Conservation (phyloP, 352 stramenopile genomes). For the Phytopythium aichiense region DNA sequence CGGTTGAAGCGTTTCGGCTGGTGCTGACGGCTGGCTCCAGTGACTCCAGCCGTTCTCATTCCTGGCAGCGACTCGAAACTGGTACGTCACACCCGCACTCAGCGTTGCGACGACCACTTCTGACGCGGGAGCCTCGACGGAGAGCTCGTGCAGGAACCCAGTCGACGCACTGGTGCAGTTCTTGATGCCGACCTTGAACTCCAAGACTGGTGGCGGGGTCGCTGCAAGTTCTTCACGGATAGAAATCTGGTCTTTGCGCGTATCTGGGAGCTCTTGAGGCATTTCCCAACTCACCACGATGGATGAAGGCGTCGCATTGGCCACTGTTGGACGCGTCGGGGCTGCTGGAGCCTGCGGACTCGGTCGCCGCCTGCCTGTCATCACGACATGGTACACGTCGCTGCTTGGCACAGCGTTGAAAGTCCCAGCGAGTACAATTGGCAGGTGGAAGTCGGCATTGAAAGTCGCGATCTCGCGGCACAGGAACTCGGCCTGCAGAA, state of each 20-base stretch:
- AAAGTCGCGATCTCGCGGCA: slow-evolving; percentile 63
- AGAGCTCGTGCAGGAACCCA: slow-evolving; percentile 53
- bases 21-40: slow-evolving; percentile 64
- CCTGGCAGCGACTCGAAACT: slow-evolving; percentile 75
- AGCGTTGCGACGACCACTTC: slow-evolving; percentile 50
- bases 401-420: slow-evolving; percentile 79
- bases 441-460: slow-evolving; percentile 82
- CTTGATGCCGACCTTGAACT: slow-evolving; percentile 57
- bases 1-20: slow-evolving; percentile 35
- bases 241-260: slow-evolving; percentile 11
- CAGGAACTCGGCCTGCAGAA: slow-evolving; percentile 68
- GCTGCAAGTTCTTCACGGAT: not conserved
- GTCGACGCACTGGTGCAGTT: slow-evolving; percentile 52
- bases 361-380: slow-evolving; percentile 48
- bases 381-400: slow-evolving; percentile 79
- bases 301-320: slow-evolving; percentile 40
- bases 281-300: slow-evolving; percentile 44
- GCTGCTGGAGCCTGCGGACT: slow-evolving; percentile 33
- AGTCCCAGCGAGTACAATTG: slow-evolving; percentile 73
- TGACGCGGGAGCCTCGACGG: slow-evolving; percentile 16
- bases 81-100: slow-evolving; percentile 75
- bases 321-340: slow-evolving; percentile 29
- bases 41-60: slow-evolving; percentile 63
- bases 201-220: slow-evolving; percentile 18
- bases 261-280: slow-evolving; percentile 8